phyloP scores from a whole-genome alignment of 805 yeast species.

The Candida orba region DNA sequence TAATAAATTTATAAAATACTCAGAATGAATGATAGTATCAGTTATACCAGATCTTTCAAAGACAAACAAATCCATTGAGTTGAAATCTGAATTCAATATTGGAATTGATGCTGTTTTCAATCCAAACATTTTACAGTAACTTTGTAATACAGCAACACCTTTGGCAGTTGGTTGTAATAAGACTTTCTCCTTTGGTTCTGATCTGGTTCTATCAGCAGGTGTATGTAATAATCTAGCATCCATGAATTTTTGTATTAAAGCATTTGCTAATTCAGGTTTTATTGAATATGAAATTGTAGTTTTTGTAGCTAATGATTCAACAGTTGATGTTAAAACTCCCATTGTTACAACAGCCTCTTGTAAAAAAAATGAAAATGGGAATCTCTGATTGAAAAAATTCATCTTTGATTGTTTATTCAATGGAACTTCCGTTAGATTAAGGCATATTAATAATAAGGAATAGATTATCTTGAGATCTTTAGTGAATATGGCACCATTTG shows the following conservation, averaged over 20 bases:
- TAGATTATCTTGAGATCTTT: slow-evolving; percentile 56
- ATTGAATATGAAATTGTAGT: slow-evolving; percentile 51
- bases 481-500: slow-evolving; percentile 44
- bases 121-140: slow-evolving; percentile 53
- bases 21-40: slow-evolving; percentile 55
- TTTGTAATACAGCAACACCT: slow-evolving; percentile 66
- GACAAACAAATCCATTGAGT: slow-evolving; percentile 62
- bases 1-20: slow-evolving; percentile 55
- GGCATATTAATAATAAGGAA: slow-evolving; percentile 41
- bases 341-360: slow-evolving; percentile 46
- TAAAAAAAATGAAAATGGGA: slow-evolving; percentile 47
- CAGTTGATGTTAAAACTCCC: slow-evolving; percentile 39
- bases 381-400: slow-evolving; percentile 25
- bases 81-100: slow-evolving; percentile 49
- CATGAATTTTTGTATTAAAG: slow-evolving; percentile 45
- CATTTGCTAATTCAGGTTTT: slow-evolving; percentile 39
- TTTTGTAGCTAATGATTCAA: slow-evolving; percentile 42
- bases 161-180: slow-evolving; percentile 84
- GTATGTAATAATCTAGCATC: slow-evolving; percentile 60
- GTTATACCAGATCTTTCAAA: slow-evolving; percentile 59
- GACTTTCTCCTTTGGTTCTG: slow-evolving; percentile 34
- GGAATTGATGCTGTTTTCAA: slow-evolving; percentile 34
- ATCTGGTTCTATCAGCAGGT: slow-evolving; percentile 67
- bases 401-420: slow-evolving; percentile 15
- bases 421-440: slow-evolving; percentile 30